Conservation (phyloP, 768 basidiomycete species). For the Tulasnella calospora region DNA sequence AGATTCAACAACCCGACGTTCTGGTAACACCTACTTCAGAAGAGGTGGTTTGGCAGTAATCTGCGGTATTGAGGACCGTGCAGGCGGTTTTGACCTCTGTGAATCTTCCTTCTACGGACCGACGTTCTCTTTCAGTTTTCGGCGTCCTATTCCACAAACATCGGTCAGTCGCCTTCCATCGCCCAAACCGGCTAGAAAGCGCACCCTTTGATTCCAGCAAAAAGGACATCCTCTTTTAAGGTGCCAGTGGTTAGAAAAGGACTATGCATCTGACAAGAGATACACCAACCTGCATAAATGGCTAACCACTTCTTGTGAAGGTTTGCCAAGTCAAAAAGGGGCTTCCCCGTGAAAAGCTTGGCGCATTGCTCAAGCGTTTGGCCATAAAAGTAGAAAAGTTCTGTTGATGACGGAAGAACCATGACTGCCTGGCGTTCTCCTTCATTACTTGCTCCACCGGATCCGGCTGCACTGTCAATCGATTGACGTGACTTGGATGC, state of each 20-base stretch:
- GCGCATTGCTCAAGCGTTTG: conserved; percentile 93
- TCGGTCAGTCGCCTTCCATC: background rate
- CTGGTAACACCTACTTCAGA: conserved; percentile 53
- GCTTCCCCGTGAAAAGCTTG: conserved; percentile 77
- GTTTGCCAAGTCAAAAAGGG: conserved; percentile 72
- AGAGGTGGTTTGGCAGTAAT: conserved; percentile 92
- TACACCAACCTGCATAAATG: conserved; percentile 73
- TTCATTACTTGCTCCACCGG: conserved; percentile 38
- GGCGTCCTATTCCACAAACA: background rate
- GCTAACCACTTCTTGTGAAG: conserved; percentile 92
- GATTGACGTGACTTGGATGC: conserved; percentile 55
- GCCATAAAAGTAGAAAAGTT: conserved; percentile 94
- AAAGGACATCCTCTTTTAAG: conserved; percentile 74
- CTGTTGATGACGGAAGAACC: conserved; percentile 89
- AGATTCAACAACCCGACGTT: background rate
- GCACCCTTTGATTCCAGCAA: conserved; percentile 67
- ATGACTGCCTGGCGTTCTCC: conserved; percentile 50
- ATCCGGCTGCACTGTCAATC: conserved; percentile 45
- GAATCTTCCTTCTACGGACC: conserved; percentile 72
- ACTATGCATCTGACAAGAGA: background rate
- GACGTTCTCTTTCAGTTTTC: conserved; percentile 40
- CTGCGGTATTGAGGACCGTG: conserved; percentile 91
- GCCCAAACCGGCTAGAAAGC: conserved; percentile 9
- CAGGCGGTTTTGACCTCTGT: conserved; percentile 76
- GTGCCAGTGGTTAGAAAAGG: background rate